Base-by-base conservation (phyloP, 2,329 filamentous ascomycete species). In the Venturia asperata region DNA sequence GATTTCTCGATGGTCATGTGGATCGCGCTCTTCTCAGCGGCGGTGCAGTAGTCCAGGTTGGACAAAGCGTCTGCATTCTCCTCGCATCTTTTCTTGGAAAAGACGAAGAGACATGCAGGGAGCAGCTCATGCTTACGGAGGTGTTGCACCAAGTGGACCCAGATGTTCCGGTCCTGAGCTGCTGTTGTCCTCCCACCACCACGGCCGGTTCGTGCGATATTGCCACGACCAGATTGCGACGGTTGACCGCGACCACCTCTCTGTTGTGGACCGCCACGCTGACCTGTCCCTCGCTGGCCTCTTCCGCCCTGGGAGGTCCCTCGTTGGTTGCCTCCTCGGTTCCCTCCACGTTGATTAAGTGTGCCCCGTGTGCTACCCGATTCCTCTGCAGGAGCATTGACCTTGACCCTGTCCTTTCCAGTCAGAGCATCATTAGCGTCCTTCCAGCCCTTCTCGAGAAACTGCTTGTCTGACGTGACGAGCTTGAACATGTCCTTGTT, bases 1-100 rank as follows among this genome's bases (percentile, higher is more conserved):
- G 94, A 97, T 74, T 91, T 95, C 75, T 97, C 92, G 69, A 99
- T 92, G 43, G 92, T 93, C 90, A 97, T 97, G 74, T 99, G 93
- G 66, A 96, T 95, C 58, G 91, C 88, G 71, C 94, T 99, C 82
- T 97, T 97, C 78, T 99, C 94, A 3, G 87, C 84, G 0, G 92
- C 91, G 6, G 89, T 97, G 74, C 90, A 95, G 72, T 96, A 97
- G 73, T 99, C 94, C 69, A 96, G 88, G 72, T 97, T 97, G 67
- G 90, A 93, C 27, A 99, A 81, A 0, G 94, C 93, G 74, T 97
- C 91, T 0, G 94, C 94, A 74, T 97, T 99, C 73, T 97, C 92
- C 75, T 99, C 94, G 71, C 94, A 97, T 63, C 94, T 83, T 77
- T 94, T 96, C 79, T 97, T 99, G 2, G 94, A 99, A 76, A 99